Conservation (phyloP, 768 basidiomycete genomes). For the Cubamyces sp. region DNA sequence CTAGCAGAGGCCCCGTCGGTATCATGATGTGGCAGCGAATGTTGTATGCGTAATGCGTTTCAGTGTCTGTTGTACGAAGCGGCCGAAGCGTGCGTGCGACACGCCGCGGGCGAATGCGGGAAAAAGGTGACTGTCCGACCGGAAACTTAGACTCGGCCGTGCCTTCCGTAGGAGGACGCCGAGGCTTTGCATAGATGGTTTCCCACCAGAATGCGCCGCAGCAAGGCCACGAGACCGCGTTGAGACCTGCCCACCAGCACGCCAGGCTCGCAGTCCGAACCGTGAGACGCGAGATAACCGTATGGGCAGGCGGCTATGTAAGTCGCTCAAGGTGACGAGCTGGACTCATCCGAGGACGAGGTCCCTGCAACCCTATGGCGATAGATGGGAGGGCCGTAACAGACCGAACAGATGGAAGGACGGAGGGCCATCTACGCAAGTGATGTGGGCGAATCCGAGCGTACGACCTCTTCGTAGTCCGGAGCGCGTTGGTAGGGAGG, state of each 20-base stretch:
- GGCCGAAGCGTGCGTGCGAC: too few species aligned
- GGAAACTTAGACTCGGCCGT: not conserved
- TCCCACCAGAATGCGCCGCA: constrained; percentile 1
- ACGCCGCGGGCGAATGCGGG: too few species aligned
- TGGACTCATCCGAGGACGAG: not conserved
- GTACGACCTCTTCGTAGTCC: constrained; percentile 42
- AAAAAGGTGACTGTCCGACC: not conserved
- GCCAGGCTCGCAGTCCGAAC: not conserved
- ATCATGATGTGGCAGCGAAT: not conserved
- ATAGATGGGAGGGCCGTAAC: too few species aligned
- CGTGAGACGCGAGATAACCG: not conserved
- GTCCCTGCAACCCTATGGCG: not conserved
- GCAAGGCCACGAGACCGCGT: constrained; percentile 2
- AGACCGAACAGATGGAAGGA: not conserved
- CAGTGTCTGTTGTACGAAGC: not conserved
- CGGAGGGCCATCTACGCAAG: not conserved
- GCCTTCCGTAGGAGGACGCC: not conserved
- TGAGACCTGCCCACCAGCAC: not conserved
- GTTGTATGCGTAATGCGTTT: constrained; percentile 10
- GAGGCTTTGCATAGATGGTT: not conserved
- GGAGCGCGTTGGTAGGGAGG: constrained; percentile 59
- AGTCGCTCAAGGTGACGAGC: not conserved
- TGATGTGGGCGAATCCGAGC: constrained; percentile 6
- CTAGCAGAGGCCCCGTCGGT: not conserved
- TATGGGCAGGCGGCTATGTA: not conserved